Conservation (phyloP, 805 yeast genomes). For the Teunomyces pallodes region DNA sequence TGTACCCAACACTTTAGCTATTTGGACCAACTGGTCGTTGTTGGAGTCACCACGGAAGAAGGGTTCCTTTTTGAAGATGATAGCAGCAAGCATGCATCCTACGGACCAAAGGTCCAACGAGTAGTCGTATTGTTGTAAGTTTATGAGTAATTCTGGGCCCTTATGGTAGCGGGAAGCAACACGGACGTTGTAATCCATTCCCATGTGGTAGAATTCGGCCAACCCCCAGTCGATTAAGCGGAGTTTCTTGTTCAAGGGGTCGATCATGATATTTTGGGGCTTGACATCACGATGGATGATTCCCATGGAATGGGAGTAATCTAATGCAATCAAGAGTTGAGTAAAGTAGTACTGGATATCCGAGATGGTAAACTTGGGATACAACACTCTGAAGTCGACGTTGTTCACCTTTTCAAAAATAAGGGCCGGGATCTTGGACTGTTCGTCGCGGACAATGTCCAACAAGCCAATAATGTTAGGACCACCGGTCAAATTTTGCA, state of each 20-base stretch:
- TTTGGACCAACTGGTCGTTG: conserved; percentile 87
- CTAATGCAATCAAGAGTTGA: conserved; percentile 78
- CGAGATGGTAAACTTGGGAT: conserved; percentile 69
- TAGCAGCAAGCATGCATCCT: conserved; percentile 90
- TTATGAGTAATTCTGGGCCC: conserved; percentile 88
- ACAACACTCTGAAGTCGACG: conserved; percentile 76
- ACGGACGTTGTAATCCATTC: conserved; percentile 85
- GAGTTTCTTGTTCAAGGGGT: conserved; percentile 65
- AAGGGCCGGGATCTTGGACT: conserved; percentile 79
- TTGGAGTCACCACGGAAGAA: conserved; percentile 90
- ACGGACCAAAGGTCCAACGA: conserved; percentile 92
- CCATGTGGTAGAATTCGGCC: conserved; percentile 90
- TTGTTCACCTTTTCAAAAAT: conserved; percentile 84
- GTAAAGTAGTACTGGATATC: conserved; percentile 84
- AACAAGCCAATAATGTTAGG: conserved; percentile 75
- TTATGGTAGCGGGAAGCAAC: conserved; percentile 92
- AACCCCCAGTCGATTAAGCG: conserved; percentile 94
- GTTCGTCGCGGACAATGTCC: conserved; percentile 80
- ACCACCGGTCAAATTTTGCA: conserved; percentile 82
- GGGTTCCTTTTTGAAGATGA: conserved; percentile 87
- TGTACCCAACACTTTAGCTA: conserved; percentile 84
- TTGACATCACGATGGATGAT: conserved; percentile 95
- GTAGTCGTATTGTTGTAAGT: conserved; percentile 85
- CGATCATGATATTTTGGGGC: conserved; percentile 95
- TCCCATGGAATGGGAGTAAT: conserved; percentile 91